phyloP scores from a whole-genome alignment of 2,329 filamentous ascomycete species.

The Penicillium palitans region DNA sequence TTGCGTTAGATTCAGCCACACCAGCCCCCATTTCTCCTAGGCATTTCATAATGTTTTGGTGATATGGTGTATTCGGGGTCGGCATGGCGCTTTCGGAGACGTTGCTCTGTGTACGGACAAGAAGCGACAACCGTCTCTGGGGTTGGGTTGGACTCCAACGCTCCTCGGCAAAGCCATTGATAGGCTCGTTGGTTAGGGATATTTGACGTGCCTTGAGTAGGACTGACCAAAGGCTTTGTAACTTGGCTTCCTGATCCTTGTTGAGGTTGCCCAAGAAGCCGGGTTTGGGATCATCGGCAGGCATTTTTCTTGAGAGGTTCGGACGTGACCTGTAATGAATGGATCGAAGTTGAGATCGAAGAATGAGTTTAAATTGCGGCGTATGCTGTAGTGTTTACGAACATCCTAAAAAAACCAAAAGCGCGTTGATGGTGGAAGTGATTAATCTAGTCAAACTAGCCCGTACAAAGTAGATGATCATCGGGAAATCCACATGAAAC shows the following conservation, averaged over 20 bases:
- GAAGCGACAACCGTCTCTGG: constrained; percentile 42
- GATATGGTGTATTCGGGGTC: constrained; percentile 47
- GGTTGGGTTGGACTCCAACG: constrained; percentile 31
- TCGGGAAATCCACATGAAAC: constrained; percentile 25
- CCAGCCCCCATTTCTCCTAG: constrained; percentile 24
- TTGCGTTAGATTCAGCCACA: constrained; percentile 66
- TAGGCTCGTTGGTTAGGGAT: constrained; percentile 41
- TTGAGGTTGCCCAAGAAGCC: constrained; percentile 85
- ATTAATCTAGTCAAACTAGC: too few species aligned
- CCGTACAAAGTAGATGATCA: background rate
- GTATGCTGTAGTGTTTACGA: background rate
- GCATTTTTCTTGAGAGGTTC: constrained; percentile 12
- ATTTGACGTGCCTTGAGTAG: constrained; percentile 73
- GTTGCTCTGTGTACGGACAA: constrained; percentile 37
- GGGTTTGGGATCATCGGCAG: constrained; percentile 19
- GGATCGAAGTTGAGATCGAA: background rate
- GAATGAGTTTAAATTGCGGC: background rate
- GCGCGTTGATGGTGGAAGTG: too few species aligned
- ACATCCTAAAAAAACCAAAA: background rate
- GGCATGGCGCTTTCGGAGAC: constrained; percentile 71
- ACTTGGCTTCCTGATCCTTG: constrained; percentile 77
- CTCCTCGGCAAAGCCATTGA: constrained; percentile 51
- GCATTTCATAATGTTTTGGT: constrained; percentile 22
- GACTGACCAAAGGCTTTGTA: constrained; percentile 80
- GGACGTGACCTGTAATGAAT: background rate